Percentiles rank a stretch among this genome's conserved stretches.
These are phyloP conservation scores for Cutaneotrichosporon cutaneum DNA, from an alignment of 1,284 basidiomycete species.

Conservation along the genomic window DNA sequence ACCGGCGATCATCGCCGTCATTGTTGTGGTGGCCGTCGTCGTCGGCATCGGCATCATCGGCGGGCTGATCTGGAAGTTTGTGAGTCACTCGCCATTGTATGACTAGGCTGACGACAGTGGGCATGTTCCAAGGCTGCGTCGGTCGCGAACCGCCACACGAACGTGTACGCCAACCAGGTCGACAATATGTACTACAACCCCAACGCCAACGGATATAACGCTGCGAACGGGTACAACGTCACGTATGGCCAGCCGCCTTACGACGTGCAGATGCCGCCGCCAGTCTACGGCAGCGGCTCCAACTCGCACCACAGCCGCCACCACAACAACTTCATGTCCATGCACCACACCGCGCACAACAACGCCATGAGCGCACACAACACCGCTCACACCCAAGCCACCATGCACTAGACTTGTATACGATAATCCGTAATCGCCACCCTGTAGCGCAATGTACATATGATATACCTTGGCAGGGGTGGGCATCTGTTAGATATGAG, in stretches of 20 bases:
- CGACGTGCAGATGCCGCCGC: background rate
- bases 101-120: background rate
- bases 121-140: background rate
- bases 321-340: background rate
- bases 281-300: background rate
- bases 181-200: background rate
- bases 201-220: background rate
- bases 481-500: no score
- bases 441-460: no score
- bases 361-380: no score
- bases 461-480: no score
- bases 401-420: background rate
- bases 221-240: no score
- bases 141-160: background rate
- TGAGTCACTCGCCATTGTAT: background rate
- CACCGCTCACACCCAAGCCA: background rate
- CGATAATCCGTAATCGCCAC: no score
- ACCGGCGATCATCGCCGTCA: background rate
- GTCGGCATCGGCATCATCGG: background rate
- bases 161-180: background rate
- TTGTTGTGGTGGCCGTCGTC: background rate
- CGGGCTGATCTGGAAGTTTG: background rate
- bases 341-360: background rate
- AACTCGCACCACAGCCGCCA: background rate
- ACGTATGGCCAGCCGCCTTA: no score